Evolutionary conservation across 2,329 filamentous ascomycete species (phyloP), one percentile per base, ranked within the genome.

Genomic region (Zopfia rhizophila): DNA sequence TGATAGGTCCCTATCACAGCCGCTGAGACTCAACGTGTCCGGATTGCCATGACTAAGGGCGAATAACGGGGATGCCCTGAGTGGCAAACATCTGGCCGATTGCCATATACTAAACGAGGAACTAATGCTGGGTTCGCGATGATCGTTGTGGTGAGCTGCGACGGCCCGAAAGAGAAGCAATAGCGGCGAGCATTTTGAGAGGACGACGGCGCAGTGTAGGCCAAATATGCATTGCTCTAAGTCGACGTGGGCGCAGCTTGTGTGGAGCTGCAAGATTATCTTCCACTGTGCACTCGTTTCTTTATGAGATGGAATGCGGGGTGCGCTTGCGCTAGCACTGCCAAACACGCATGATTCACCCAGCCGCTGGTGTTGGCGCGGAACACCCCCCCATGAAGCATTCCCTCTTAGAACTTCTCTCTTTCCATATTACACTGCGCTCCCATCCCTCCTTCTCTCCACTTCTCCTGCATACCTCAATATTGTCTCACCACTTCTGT

Each of bases 281-380:
- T n/a, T n/a, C n/a, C n/a, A n/a, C 24, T 27, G 24, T n/a, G 24
- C 7, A 12, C 17, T 65, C 59, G 53, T 65, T 52, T 49, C 42
- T 57, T 55, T 48, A 47, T 45, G 42, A 45, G 44, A 39, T 38
- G 53, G 45, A 67, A 63, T 70, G 67, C 67, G 67, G 67, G 66
- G 67, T 27, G 32, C 48, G 53, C 63, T 57, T 63, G 51, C 36
- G 19, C 45, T 62, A 59, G 60, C 41, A 32, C 35, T 12, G 27
- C 32, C 24, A 38, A 46, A 29, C 28, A 56, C 41, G 38, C 31
- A n/a, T 14, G 29, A 35, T 42, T 11, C 31, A 18, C 31, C 48
- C 37, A 50, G 41, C 53, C 52, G 42, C 39, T 38, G 37, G 11
- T 14, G 4, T n/a, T n/a, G n/a, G n/a, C n/a, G n/a, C n/a, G n/a